Conservation (phyloP, 192 early-diverging fungal genomes). For the Hyaloraphidium curvatum region DNA sequence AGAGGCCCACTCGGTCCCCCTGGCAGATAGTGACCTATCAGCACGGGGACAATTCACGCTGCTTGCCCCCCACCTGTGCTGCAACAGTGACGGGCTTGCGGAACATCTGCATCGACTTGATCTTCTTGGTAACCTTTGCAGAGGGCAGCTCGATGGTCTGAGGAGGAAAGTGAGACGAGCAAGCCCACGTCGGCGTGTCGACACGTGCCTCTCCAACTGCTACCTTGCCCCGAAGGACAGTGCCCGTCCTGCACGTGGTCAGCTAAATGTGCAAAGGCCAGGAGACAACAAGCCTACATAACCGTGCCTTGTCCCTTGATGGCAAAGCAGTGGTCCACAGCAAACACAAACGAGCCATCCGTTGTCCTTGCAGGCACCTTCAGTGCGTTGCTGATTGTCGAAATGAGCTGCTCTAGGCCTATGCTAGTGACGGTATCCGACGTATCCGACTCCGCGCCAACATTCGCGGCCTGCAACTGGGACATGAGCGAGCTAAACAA, state of each 20-base stretch:
- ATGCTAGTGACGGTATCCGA: too few relatives aligned
- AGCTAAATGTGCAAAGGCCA: too few relatives aligned
- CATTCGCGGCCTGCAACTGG: too few relatives aligned
- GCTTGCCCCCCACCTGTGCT: neutral
- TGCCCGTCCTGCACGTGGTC: neutral
- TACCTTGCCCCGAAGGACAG: neutral
- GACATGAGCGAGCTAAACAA: too few relatives aligned
- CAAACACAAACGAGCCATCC: neutral
- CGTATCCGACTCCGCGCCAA: too few relatives aligned
- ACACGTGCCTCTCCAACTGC: neutral
- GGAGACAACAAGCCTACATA: neutral
- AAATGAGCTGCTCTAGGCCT: too few relatives aligned
- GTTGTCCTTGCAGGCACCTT: neutral
- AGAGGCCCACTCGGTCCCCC: neutral
- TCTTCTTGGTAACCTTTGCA: neutral
- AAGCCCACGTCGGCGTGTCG: too few relatives aligned
- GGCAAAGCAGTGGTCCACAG: neutral
- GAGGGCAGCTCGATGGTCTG: neutral
- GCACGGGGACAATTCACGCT: neutral
- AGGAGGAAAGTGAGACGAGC: neutral
- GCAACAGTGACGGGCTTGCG: neutral
- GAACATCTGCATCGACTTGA: slow-evolving; percentile 3
- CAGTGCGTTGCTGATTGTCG: neutral
- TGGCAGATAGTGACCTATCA: neutral
- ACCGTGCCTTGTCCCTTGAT: neutral